Percentiles rank a stretch among this genome's conserved stretches.
These are phyloP conservation scores for Claviceps fusiformis DNA, from an alignment of 2,329 filamentous ascomycete genomes.

Conservation along the genomic window DNA sequence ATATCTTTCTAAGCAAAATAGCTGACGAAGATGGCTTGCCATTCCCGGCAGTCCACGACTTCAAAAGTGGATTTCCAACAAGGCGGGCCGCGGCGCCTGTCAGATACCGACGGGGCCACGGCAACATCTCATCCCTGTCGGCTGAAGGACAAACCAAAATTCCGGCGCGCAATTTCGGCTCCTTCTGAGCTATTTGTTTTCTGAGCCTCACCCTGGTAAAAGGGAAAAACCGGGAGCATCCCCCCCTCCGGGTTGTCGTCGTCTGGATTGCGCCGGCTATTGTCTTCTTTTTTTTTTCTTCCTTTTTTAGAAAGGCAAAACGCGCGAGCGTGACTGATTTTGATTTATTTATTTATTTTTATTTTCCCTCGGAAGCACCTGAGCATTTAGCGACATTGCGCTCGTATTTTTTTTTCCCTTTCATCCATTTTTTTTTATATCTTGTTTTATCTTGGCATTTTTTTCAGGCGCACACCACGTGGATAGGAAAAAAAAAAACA, in stretches of 20 bases:
- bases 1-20: too few relatives aligned
- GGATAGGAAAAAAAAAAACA: not conserved
- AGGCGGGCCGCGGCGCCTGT: too few relatives aligned
- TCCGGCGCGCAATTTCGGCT: constrained; percentile 1
- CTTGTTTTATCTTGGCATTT: too few relatives aligned
- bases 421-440: not conserved
- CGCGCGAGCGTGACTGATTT: not conserved
- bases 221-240: not conserved
- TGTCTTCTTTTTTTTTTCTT: not conserved
- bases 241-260: not conserved
- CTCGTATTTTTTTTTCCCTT: not conserved
- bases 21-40: too few relatives aligned
- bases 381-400: not conserved
- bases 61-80: too few relatives aligned
- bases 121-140: not conserved
- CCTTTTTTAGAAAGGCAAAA: too few relatives aligned
- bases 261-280: not conserved
- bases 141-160: constrained; percentile 1
- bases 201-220: not conserved
- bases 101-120: too few relatives aligned
- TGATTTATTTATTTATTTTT: too few relatives aligned
- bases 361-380: not conserved
- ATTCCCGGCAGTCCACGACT: too few relatives aligned
- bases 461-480: too few relatives aligned
- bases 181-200: not conserved